Evolutionary conservation across 2,329 filamentous ascomycete genomes (phyloP), one percentile per base, ranked within the genome.

Genomic region (Mycosphaerella arachidis): DNA sequence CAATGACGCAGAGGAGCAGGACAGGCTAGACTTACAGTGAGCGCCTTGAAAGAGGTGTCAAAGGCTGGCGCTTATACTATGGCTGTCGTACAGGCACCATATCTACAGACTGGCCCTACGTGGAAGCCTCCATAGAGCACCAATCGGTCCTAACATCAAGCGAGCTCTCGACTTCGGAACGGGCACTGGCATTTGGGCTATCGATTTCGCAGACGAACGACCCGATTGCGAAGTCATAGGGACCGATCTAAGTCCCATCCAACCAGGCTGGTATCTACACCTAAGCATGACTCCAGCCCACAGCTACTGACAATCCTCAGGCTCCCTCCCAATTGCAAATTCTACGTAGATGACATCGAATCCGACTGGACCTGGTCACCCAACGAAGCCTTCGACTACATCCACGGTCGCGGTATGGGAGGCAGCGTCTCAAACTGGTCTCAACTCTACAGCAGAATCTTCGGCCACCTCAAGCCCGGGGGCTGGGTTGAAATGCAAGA

Each of bases 401-500:
- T 71, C 20, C 69, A 71, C 59, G 65, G 63, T 16, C 66, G 69
- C 9, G 64, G 68, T 29, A 66, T 66, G 59, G 68, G 68, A 29
- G 67, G 70, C 45, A 62, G 52, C 33, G 59, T 70, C 43, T 62
- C 65, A 13, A 60, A 63, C 57, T 70, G 66, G 66, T 64, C 65
- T 13, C 56, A 52, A n/a, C 61, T 70, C 43, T 64, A 67, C 57
- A 30, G 58, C 29, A 61, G 64, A 35, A 62, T 65, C 6, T 68
- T 60, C 55, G 57, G 56, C 4, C 54, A 64, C 33, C 48, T 72
- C 16, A 65, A 67, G 55, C 70, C 70, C 6, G 70, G 75, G 12
- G 74, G 73, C 24, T 76, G 73, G 65, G 65, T 76, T 13, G 75
- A 77, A 64, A 66, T 73, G 31, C 73, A 73, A 51, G 75, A 77